Evolutionary conservation across 352 stramenopile species (phyloP), one percentile per base, ranked within the genome.

Genomic region (Aphanomyces cochlioides): DNA sequence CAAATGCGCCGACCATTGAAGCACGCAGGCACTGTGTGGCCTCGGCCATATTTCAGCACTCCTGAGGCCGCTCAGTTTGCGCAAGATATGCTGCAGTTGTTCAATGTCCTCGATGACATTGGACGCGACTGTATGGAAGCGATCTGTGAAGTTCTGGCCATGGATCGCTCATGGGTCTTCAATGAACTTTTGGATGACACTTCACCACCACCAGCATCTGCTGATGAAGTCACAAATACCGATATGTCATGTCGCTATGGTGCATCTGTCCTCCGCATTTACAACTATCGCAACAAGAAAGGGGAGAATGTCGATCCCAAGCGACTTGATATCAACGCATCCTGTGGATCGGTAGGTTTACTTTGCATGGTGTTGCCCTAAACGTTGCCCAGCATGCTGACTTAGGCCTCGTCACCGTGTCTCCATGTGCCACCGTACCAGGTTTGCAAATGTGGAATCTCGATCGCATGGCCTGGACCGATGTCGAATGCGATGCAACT

Each of bases 391-490:
- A 70, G 15, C 87, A 94, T 69, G 87, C 87, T 19, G 87, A 94
- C 54, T 69, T 93, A 7, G 87, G 87, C 3, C 76, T 94, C 8
- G 82, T 94, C 40, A 93, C 84, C 3, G 84, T 94, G 3, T 94
- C 85, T 5, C 87, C 87, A 13, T 72, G 85, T 21, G 85, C 87
- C 5, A 93, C 87, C 0, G 77, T 91, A 10, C 82, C 87, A 2
- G 87, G 87, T 0, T 65, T 94, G 40, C 85, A 94, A 67, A 93
- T 94, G 81, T 94, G 87, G 85, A 94, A 91, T 68, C 73, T 94
- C 47, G 87, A 94, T 47, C 82, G 85, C 48, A 94, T 94, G 87
- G 56, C 72, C 12, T 94, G 87, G 87, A 79, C 79, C 0, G 84
- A 94, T 53, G 84, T 94, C 41, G 87, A 94, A 58, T 73, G 80